phyloP scores from a whole-genome alignment of 2,329 filamentous ascomycete species.

The Clarireedia monteithiana region DNA sequence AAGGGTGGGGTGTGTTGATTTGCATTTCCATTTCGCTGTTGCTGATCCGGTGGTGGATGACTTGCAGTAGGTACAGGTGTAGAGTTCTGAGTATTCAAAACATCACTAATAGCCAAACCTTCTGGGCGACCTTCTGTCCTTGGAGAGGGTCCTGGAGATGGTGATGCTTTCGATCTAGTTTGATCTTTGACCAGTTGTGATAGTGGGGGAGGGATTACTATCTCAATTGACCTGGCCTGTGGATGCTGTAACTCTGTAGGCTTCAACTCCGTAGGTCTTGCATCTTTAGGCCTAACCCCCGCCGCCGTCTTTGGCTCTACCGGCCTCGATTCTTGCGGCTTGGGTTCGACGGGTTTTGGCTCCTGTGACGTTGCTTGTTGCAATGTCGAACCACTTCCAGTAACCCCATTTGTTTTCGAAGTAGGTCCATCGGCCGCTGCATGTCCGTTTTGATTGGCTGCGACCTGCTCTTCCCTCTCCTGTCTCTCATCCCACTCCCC shows the following conservation, averaged over 20 bases:
- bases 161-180: constrained; percentile 7
- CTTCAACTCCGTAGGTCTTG: constrained; percentile 8
- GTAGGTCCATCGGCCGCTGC: neutral
- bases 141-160: constrained; percentile 15
- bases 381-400: neutral
- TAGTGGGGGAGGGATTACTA: constrained; percentile 3
- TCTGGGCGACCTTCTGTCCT: constrained; percentile 17
- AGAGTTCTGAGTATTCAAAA: constrained; percentile 20
- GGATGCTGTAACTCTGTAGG: constrained; percentile 7
- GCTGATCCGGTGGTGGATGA: constrained; percentile 10
- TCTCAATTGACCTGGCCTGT: constrained; percentile 5
- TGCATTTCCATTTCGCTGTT: constrained; percentile 6
- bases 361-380: neutral
- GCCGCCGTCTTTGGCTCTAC: neutral
- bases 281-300: neutral
- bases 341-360: constrained; percentile 1
- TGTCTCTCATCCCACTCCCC: constrained; percentile 42
- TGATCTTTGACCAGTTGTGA: constrained; percentile 6
- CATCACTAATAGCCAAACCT: constrained; percentile 22
- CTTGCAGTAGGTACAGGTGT: constrained; percentile 9
- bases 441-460: constrained; percentile 4
- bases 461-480: constrained; percentile 16
- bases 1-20: constrained; percentile 10
- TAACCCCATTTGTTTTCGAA: neutral
- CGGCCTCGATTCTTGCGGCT: constrained; percentile 8